phyloP scores from a whole-genome alignment of 129 eudicot species.

The Arctium lappa region DNA sequence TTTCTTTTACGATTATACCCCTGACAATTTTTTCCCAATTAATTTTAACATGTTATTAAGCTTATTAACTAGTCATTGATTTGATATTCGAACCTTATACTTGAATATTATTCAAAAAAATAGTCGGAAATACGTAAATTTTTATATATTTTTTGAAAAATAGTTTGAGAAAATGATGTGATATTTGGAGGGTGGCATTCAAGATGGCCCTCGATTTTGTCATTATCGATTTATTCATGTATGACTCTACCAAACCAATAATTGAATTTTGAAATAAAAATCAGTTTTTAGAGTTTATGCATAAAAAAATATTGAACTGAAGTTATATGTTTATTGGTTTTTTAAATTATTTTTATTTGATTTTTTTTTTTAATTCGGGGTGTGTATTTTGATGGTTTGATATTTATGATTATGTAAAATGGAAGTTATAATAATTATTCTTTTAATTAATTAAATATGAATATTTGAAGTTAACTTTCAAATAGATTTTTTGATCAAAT shows the following conservation, averaged over 20 bases:
- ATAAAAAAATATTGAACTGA: neutral
- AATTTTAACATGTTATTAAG: too few relatives aligned
- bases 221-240: conserved; percentile 8
- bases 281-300: neutral
- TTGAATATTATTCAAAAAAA: neutral
- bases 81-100: neutral
- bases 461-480: too few relatives aligned
- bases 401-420: neutral
- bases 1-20: neutral
- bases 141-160: neutral
- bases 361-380: neutral
- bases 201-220: conserved; percentile 13
- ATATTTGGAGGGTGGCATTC: conserved; percentile 12
- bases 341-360: neutral
- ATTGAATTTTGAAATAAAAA: conserved; percentile 16
- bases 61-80: too few relatives aligned
- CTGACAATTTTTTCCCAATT: too few relatives aligned
- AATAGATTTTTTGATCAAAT: neutral
- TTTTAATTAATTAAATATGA: too few relatives aligned
- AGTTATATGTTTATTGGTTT: neutral
- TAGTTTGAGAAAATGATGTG: conserved; percentile 14
- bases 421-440: neutral
- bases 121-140: neutral
- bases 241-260: conserved; percentile 35
- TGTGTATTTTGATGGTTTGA: neutral